These are phyloP conservation scores for Diatrype stigma DNA, from an alignment of 2,329 filamentous ascomycete species.

Conservation along the genomic window DNA sequence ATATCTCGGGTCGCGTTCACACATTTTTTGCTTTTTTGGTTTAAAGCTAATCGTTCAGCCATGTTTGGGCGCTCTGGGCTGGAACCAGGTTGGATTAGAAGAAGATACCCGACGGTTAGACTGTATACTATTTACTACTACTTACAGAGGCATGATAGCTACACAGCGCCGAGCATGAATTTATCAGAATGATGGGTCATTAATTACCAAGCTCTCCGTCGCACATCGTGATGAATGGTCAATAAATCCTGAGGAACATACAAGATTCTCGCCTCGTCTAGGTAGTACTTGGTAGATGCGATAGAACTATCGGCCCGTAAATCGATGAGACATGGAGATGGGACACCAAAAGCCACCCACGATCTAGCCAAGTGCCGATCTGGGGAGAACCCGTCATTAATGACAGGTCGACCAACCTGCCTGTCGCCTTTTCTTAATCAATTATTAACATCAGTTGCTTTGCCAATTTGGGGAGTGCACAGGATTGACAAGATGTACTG, in stretches of 20 bases:
- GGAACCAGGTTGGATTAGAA: slow-evolving; percentile 32
- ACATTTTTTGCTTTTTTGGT: slow-evolving; percentile 17
- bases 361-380: neutral
- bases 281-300: too few species aligned
- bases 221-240: too few species aligned
- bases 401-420: neutral
- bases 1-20: slow-evolving; percentile 8
- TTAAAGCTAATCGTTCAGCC: slow-evolving; percentile 23
- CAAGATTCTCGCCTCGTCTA: too few species aligned
- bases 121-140: slow-evolving; percentile 26
- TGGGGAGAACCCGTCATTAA: neutral
- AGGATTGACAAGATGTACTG: too few species aligned
- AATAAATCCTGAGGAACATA: too few species aligned
- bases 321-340: neutral
- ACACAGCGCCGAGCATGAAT: slow-evolving; percentile 26
- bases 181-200: slow-evolving; percentile 23
- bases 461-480: too few species aligned
- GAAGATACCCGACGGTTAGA: slow-evolving; percentile 33
- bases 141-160: slow-evolving; percentile 25
- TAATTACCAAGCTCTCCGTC: too few species aligned
- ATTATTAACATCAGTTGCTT: too few species aligned
- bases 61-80: slow-evolving; percentile 26
- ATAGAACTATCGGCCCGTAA: neutral
- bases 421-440: too few species aligned
- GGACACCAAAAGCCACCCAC: neutral